Evolutionary conservation across 148 eudicot species (phyloP).

Genomic region (Nepenthes mirabilis): DNA sequence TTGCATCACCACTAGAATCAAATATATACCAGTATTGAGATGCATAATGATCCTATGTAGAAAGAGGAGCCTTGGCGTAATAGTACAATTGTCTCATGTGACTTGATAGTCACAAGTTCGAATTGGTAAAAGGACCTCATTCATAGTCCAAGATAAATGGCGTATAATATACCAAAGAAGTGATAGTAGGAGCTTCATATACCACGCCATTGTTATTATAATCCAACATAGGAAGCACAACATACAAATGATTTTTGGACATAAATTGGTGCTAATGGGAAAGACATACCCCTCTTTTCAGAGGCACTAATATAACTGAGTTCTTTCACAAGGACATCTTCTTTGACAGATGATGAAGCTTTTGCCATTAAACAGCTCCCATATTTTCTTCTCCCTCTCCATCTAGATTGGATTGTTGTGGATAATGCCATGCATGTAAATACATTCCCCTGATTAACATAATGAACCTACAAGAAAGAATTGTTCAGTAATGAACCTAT

Average conservation of each 20-base stretch:
- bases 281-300: conserved; percentile 24
- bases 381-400: conserved; percentile 14
- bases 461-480: conserved; percentile 22
- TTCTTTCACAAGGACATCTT: conserved; percentile 41
- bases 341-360: conserved; percentile 35
- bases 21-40: no score
- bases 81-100: no score
- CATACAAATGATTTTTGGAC: neutral
- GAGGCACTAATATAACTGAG: conserved; percentile 12
- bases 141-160: no score
- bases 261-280: neutral
- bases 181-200: no score
- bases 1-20: no score
- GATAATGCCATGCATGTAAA: conserved; percentile 10
- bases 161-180: no score
- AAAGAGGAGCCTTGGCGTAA: no score
- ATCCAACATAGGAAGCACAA: neutral
- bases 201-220: no score
- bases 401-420: conserved; percentile 9
- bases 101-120: no score
- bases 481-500: neutral
- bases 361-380: conserved; percentile 19
- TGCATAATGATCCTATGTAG: no score
- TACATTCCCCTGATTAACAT: conserved; percentile 14
- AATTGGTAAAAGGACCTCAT: no score